These are phyloP conservation scores for Colletotrichum sublineola DNA, from an alignment of 2,329 filamentous ascomycete genomes.

Conservation along the genomic window DNA sequence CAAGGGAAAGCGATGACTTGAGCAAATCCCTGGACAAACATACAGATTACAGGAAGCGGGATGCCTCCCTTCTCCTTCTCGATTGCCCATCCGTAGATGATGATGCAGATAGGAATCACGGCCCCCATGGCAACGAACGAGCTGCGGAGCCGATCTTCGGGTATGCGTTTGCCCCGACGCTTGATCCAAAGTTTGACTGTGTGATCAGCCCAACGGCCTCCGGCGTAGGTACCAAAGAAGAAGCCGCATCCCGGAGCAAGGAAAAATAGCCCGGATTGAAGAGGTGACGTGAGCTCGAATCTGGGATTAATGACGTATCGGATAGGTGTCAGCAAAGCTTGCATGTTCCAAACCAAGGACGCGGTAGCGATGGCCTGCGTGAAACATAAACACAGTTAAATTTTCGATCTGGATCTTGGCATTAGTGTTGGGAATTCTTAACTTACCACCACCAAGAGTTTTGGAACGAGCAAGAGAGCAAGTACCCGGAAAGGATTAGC, in stretches of 20 bases:
- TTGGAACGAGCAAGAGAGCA: slow-evolving; percentile 75
- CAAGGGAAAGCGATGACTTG: slow-evolving; percentile 79
- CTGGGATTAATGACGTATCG: slow-evolving; percentile 79
- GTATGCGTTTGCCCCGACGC: slow-evolving; percentile 67
- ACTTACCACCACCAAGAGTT: slow-evolving; percentile 70
- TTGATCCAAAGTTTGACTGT: slow-evolving; percentile 73
- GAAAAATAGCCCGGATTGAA: slow-evolving; percentile 78
- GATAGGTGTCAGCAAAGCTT: slow-evolving; percentile 75
- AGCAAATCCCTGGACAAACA: slow-evolving; percentile 78
- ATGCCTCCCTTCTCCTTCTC: slow-evolving; percentile 49
- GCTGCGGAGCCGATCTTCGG: slow-evolving; percentile 77
- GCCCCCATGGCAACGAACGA: slow-evolving; percentile 71
- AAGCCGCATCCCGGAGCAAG: slow-evolving; percentile 79
- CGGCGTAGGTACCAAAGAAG: slow-evolving; percentile 74
- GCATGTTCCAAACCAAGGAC: slow-evolving; percentile 79
- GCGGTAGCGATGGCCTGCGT: slow-evolving; percentile 44
- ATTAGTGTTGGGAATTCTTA: slow-evolving; percentile 49
- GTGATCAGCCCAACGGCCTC: slow-evolving; percentile 76
- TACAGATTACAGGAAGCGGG: slow-evolving; percentile 71
- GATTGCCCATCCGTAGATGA: slow-evolving; percentile 74
- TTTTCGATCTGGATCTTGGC: no score
- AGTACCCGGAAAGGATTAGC: slow-evolving; percentile 76
- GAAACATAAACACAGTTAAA: not conserved
- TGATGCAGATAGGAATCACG: slow-evolving; percentile 72
- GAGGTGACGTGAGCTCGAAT: slow-evolving; percentile 72